Evolutionary conservation across 2,329 filamentous ascomycete species (phyloP).

Genomic region (Alternaria sp.): DNA sequence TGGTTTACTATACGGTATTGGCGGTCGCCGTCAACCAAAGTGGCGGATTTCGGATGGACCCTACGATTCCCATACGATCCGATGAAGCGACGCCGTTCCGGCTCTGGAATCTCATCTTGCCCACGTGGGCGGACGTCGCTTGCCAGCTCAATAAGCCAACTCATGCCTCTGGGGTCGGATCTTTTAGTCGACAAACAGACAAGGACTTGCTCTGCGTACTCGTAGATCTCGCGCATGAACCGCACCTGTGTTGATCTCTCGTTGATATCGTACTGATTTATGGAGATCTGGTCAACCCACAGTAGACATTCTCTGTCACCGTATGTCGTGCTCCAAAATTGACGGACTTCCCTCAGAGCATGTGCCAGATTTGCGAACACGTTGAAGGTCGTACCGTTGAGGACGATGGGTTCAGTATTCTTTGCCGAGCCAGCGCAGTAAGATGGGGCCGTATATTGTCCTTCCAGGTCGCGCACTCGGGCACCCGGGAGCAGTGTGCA

Average conservation of each 20-base stretch:
- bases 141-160: fast-evolving
- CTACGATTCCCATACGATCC: no score
- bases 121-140: not conserved
- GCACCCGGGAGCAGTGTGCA: not conserved
- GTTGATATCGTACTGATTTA: not conserved
- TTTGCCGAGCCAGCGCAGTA: not conserved
- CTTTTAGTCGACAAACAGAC: not conserved
- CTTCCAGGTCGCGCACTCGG: not conserved
- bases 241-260: not conserved
- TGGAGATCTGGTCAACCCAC: not conserved
- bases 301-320: not conserved
- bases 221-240: not conserved
- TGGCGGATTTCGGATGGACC: no score
- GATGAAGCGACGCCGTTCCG: no score
- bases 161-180: fast-evolving
- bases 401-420: not conserved
- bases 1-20: no score
- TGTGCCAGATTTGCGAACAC: not conserved
- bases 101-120: no score
- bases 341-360: not conserved
- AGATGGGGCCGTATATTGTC: not conserved
- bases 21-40: no score
- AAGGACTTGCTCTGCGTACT: not conserved
- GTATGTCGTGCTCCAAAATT: not conserved
- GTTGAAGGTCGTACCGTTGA: not conserved